A percentile compares a stretch with the other conserved stretches of the same genome.
phyloP scores from a whole-genome alignment of 2,329 filamentous ascomycete genomes.

The Colletotrichum acutatum region DNA sequence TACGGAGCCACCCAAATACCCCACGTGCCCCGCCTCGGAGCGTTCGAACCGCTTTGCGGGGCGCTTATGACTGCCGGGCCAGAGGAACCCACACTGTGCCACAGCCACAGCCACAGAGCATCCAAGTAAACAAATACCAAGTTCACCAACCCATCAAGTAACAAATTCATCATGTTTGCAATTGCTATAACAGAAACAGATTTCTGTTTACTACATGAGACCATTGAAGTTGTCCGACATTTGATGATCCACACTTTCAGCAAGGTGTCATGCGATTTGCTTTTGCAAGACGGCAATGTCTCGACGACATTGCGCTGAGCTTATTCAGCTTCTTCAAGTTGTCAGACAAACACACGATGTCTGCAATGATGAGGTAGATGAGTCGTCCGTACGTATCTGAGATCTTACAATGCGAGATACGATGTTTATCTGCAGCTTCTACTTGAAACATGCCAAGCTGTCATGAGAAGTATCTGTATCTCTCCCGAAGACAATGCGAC shows the following conservation, averaged over 20 bases:
- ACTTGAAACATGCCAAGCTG: neutral
- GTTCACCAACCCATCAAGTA: too few species aligned
- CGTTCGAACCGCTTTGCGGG: neutral
- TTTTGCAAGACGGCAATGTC: neutral
- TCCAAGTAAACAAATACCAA: too few species aligned
- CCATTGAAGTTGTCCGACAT: neutral
- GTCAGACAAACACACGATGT: neutral
- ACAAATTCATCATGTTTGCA: neutral
- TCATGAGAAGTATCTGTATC: neutral
- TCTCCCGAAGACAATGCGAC: neutral
- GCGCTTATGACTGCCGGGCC: neutral
- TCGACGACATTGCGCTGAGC: too few species aligned
- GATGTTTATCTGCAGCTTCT: neutral
- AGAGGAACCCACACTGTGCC: neutral
- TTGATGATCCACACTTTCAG: neutral
- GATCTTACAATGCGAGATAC: neutral
- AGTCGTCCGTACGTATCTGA: neutral
- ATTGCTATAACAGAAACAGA: neutral
- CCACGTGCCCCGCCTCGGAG: conserved; percentile 11
- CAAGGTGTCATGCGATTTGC: neutral
- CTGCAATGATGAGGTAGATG: neutral
- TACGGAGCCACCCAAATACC: neutral
- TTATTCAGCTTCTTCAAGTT: neutral
- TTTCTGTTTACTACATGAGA: neutral
- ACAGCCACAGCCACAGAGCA: too few species aligned